Base-by-base conservation (phyloP, 805 yeast genomes). In the Teunomyces lycoperdinae region DNA sequence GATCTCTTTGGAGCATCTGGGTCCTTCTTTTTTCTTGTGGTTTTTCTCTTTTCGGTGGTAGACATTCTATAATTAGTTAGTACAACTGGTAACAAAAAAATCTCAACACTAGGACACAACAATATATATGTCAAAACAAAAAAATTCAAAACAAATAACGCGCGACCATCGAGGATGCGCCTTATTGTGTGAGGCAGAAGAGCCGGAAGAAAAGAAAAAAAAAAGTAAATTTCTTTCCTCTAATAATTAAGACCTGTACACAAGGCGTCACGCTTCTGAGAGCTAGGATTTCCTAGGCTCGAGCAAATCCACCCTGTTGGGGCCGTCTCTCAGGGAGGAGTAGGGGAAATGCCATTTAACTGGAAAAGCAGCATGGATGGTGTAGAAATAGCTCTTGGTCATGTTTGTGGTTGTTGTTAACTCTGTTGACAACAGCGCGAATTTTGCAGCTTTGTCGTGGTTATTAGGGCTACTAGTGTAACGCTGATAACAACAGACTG, bases 1-100 rank as follows among this genome's bases (percentile, higher is more conserved):
- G 97, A 89, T 75, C 98, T 89, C 89, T 94, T 94, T 71, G 99
- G 99, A 57, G 99, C 99, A 73, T 92, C 91, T 77, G 99, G 96
- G 72, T 89, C 96, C 77, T 73, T 73, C 76, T 73, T 73, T 63
- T 73, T 73, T 71, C 78, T 73, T 48, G 72, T 60, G 46, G 73
- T 49, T 57, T 67, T 73, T 65, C 70, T 73, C 59, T 66, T 73
- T 60, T 73, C 78, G 51, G 73, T 46, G 27, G 56, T 38, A 38
- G 55, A 44, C 48, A 50, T 48, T 45, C 26, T 20, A 11, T 28
- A 28, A 14, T 54, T 49, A 48, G 50, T 52, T 33, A 33, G 36
- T 33, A 33, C 8, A 8, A 10, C 11, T 34, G 39, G 14, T 34
- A 34, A 16, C 9, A 38, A 26, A 26, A 36, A 38, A 38, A 26